These are phyloP conservation scores for Ocimum tenuiflorum DNA, from an alignment of 257 asterid genomes.

Conservation along the genomic window DNA sequence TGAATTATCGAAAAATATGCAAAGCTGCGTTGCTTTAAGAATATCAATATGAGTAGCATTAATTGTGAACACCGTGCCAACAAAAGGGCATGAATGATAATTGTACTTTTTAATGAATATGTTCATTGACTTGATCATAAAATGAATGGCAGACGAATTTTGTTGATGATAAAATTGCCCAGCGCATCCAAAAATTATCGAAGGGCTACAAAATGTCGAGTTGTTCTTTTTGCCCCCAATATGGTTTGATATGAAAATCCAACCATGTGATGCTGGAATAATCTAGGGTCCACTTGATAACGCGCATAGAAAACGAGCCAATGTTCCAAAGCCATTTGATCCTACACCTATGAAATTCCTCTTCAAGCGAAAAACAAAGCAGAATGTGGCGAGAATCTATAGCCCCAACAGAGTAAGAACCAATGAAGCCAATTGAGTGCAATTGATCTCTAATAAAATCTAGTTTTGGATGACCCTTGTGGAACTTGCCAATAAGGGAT, in stretches of 20 bases:
- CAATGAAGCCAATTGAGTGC: no score
- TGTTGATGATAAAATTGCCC: not conserved
- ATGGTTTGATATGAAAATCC: not conserved
- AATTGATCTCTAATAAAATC: no score
- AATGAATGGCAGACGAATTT: not conserved
- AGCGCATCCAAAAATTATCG: not conserved
- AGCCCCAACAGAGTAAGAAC: no score
- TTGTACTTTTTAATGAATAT: not conserved
- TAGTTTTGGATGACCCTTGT: no score
- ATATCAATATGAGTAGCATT: not conserved
- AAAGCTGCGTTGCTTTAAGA: conserved; percentile 6
- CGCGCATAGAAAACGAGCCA: no score
- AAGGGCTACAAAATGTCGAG: not conserved
- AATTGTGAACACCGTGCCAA: not conserved
- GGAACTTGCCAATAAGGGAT: no score
- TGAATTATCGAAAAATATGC: conserved; percentile 4
- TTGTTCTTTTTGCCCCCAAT: not conserved
- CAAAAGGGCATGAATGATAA: conserved; percentile 8
- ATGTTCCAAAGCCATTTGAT: no score
- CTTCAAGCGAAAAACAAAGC: no score
- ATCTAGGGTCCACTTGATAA: no score
- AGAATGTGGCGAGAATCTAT: no score
- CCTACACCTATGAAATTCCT: no score
- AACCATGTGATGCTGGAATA: not conserved
- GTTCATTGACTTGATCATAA: not conserved